A percentile compares a stretch with the other conserved stretches of the same genome.
Conservation (phyloP, 1,139 yeast species). For the Williopsis jadinii region DNA sequence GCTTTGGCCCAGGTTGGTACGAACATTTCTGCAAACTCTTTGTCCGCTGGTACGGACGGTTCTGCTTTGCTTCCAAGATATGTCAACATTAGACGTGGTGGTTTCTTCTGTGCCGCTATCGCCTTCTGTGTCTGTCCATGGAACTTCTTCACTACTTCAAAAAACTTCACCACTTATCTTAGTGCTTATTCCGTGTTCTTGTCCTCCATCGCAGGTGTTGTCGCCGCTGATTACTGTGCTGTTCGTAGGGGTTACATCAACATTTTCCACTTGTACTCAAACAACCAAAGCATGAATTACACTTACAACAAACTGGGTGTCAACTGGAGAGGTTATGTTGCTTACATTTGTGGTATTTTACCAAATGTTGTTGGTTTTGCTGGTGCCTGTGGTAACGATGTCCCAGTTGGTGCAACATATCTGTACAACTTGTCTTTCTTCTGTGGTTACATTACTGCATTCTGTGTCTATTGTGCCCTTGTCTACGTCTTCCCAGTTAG, state of each 20-base stretch:
- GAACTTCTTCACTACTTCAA: constrained; percentile 70
- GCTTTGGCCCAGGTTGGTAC: constrained; percentile 86
- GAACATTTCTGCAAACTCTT: constrained; percentile 84
- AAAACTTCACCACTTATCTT: constrained; percentile 75
- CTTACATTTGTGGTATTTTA: constrained; percentile 66
- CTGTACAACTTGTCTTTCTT: constrained; percentile 70
- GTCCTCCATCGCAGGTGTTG: constrained; percentile 81
- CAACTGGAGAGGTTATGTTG: constrained; percentile 77
- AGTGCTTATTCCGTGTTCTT: constrained; percentile 84
- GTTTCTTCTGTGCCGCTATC: constrained; percentile 70
- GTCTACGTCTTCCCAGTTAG: constrained; percentile 51
- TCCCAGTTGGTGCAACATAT: constrained; percentile 74
- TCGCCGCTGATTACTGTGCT: constrained; percentile 68
- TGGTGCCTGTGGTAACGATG: constrained; percentile 63
- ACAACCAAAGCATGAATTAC: constrained; percentile 41
- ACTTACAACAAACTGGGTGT: constrained; percentile 56
- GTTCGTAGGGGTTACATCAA: constrained; percentile 68
- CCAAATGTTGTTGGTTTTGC: constrained; percentile 88
- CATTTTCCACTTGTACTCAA: constrained; percentile 56
- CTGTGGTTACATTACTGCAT: constrained; percentile 61
- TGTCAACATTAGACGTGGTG: constrained; percentile 76
- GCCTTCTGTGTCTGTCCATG: constrained; percentile 85
- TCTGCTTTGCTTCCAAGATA: constrained; percentile 76
- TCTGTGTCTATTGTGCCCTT: constrained; percentile 40
- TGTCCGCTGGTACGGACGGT: constrained; percentile 88